Conservation (phyloP, 2,329 filamentous ascomycete genomes). For the Fonsecaea multimorphosa region DNA sequence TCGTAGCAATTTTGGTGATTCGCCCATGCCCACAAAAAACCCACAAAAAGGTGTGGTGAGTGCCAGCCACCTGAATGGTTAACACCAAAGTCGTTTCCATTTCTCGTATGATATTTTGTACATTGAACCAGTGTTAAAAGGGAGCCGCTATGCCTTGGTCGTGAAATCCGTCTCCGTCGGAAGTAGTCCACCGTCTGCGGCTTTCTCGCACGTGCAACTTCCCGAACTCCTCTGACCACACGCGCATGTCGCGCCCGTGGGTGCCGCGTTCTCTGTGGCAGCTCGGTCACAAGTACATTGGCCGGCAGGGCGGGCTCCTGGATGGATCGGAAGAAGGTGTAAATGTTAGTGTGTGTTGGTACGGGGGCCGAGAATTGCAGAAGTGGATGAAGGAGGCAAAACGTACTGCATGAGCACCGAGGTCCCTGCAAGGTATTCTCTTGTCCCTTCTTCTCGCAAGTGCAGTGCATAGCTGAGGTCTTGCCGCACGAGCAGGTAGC, state of each 20-base stretch:
- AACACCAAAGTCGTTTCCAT: not conserved
- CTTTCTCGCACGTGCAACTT: conserved; percentile 86
- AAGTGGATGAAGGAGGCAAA: not conserved
- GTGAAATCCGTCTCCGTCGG: conserved; percentile 87
- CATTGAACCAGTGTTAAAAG: not conserved
- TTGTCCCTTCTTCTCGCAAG: conserved; percentile 73
- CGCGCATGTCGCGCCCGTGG: conserved; percentile 68
- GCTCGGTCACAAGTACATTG: conserved; percentile 82
- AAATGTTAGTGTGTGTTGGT: conserved; percentile 9
- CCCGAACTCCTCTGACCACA: conserved; percentile 77
- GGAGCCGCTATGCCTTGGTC: conserved; percentile 55
- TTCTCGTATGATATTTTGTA: not conserved
- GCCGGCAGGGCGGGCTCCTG: conserved; percentile 74
- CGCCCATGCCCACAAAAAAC: too few relatives aligned
- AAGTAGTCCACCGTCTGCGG: conserved; percentile 65
- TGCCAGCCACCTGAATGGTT: not conserved
- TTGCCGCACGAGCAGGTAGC: conserved; percentile 86
- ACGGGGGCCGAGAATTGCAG: not conserved
- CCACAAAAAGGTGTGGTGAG: not conserved
- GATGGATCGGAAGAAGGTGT: not conserved
- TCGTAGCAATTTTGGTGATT: too few relatives aligned
- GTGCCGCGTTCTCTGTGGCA: conserved; percentile 69
- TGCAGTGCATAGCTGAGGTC: conserved; percentile 84
- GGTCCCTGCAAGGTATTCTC: conserved; percentile 78
- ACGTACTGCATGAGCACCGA: conserved; percentile 79